phyloP scores from a whole-genome alignment of 495 filamentous ascomycete species.

The Hypoxylon crocopeplum region DNA sequence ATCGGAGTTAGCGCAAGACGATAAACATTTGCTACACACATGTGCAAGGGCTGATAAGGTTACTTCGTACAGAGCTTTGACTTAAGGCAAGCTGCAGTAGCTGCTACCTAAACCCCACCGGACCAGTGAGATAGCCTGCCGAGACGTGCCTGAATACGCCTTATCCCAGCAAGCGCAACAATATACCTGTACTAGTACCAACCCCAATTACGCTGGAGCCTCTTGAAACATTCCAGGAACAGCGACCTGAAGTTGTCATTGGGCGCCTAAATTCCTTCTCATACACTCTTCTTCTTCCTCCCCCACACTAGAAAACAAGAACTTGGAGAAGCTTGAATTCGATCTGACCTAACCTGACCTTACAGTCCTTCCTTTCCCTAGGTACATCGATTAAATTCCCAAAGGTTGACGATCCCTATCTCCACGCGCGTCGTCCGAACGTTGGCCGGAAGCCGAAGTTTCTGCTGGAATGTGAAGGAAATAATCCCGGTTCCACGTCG shows the following conservation, averaged over 20 bases:
- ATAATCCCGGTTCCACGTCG: conserved; percentile 16
- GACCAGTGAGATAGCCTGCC: conserved; percentile 20
- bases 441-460: not conserved
- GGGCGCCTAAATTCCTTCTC: conserved; percentile 30
- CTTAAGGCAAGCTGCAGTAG: conserved; percentile 27
- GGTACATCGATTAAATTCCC: not conserved
- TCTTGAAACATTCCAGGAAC: conserved; percentile 41
- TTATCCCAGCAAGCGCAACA: conserved; percentile 16
- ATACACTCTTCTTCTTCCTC: conserved; percentile 2
- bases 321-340: not conserved
- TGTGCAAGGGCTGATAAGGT: no score
- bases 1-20: no score
- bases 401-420: not conserved
- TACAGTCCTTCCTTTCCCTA: conserved; percentile 22
- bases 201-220: conserved; percentile 19
- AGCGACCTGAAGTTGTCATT: conserved; percentile 23
- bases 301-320: conserved; percentile 29
- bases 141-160: conserved; percentile 26
- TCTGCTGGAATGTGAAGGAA: conserved; percentile 35
- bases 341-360: conserved; percentile 21
- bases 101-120: conserved; percentile 13
- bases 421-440: not conserved
- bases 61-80: no score
- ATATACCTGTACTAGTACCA: no score
- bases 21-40: no score